Conservation (phyloP, 2,329 filamentous ascomycete genomes). For the Didymella glomerata region DNA sequence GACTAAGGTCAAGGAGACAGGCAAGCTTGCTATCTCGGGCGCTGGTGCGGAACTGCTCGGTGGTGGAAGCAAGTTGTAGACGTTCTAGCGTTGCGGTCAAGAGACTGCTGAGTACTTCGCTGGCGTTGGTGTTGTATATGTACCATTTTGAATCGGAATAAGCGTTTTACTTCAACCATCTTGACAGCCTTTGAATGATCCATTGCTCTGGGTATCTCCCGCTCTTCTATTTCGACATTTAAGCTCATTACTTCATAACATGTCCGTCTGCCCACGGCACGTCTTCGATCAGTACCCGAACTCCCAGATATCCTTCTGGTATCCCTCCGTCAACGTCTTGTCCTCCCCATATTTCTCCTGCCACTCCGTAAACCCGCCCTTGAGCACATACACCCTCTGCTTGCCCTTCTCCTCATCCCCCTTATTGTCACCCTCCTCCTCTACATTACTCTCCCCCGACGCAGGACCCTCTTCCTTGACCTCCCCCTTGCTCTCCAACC, state of each 20-base stretch:
- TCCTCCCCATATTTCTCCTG: conserved; percentile 84
- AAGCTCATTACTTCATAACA: too few species aligned
- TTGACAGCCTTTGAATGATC: background rate
- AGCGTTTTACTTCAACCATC: background rate
- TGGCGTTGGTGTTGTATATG: conserved; percentile 14
- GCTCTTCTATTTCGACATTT: too few species aligned
- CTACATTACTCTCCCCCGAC: conserved; percentile 12
- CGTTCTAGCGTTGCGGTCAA: background rate
- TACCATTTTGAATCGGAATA: conserved; percentile 1
- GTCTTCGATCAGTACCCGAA: conserved; percentile 28
- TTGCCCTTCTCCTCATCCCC: conserved; percentile 30
- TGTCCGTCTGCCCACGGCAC: too few species aligned
- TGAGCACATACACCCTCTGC: conserved; percentile 83
- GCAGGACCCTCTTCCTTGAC: conserved; percentile 27
- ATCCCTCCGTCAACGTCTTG: conserved; percentile 81
- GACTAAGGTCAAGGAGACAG: conserved; percentile 88
- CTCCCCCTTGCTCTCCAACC: conserved; percentile 1
- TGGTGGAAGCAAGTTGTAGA: conserved; percentile 53
- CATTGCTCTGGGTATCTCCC: too few species aligned
- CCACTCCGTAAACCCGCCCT: conserved; percentile 87
- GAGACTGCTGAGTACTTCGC: background rate
- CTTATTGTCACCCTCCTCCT: conserved; percentile 15
- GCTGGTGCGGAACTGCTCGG: conserved; percentile 79
- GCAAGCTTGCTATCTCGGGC: conserved; percentile 84
- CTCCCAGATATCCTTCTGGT: conserved; percentile 84